Percentiles rank a stretch among this genome's conserved stretches.
phyloP scores from a whole-genome alignment of 2,329 filamentous ascomycete species.

The Colletotrichum falcatum region DNA sequence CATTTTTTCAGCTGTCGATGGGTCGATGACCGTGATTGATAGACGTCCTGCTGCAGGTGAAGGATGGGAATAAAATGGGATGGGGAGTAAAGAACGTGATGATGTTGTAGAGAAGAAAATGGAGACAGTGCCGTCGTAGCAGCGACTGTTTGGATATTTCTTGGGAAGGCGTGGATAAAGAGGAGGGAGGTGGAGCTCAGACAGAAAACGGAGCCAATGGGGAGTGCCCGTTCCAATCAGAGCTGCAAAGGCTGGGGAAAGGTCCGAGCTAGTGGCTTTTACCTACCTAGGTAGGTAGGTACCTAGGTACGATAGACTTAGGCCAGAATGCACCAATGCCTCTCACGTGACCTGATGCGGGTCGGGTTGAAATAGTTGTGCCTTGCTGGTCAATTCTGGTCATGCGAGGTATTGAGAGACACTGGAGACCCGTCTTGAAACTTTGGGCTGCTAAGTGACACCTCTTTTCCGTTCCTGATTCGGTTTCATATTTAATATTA shows the following conservation, averaged over 20 bases:
- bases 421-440: not conserved
- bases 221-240: conserved; percentile 34
- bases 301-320: too few species aligned
- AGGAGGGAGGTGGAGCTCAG: conserved; percentile 35
- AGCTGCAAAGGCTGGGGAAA: conserved; percentile 25
- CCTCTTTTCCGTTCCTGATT: not conserved
- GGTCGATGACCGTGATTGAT: not conserved
- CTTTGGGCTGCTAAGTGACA: not conserved
- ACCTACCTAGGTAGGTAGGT: too few species aligned
- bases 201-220: conserved; percentile 29
- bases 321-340: not conserved
- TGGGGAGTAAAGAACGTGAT: conserved; percentile 27
- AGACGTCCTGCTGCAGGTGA: not conserved
- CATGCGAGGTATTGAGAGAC: conserved; percentile 13
- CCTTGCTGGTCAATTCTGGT: not conserved
- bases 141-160: conserved; percentile 39
- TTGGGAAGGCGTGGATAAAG: conserved; percentile 26
- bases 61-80: conserved; percentile 20
- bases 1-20: conserved; percentile 63
- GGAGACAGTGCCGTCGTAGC: conserved; percentile 5
- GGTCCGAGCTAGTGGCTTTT: conserved; percentile 13
- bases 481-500: not conserved
- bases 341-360: conserved; percentile 14
- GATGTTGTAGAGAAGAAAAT: conserved; percentile 14
- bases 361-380: not conserved